These are phyloP conservation scores for Pseudogymnoascus verrucosus DNA, from an alignment of 2,329 filamentous ascomycete genomes.

Conservation along the genomic window DNA sequence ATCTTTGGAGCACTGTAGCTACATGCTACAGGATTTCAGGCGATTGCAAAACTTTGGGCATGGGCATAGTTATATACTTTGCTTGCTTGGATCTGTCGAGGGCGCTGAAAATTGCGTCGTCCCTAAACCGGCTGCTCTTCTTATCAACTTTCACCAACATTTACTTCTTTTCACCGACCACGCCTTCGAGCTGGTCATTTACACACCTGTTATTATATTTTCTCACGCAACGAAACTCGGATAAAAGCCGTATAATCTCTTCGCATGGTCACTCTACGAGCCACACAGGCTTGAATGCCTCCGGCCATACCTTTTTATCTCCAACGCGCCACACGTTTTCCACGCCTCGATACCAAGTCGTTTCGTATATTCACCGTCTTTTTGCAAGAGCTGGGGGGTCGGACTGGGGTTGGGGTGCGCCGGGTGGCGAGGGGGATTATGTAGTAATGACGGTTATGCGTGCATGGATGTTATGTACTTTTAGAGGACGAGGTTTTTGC, in stretches of 20 bases:
- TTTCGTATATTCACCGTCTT: conserved; percentile 8
- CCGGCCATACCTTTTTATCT: neutral
- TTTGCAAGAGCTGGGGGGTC: conserved; percentile 4
- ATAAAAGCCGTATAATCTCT: conserved; percentile 3
- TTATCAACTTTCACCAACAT: neutral
- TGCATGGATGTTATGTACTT: conserved; percentile 6
- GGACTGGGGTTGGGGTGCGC: neutral
- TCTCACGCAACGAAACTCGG: neutral
- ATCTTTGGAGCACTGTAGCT: neutral
- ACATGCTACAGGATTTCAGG: neutral
- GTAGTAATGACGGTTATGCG: conserved; percentile 4
- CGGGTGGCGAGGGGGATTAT: neutral
- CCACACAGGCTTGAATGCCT: neutral
- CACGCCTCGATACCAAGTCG: conserved; percentile 7
- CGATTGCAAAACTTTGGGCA: neutral
- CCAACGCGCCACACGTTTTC: conserved; percentile 6
- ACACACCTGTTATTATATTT: conserved; percentile 8
- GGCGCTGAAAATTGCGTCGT: conserved; percentile 6
- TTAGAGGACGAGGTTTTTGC: conserved; percentile 2
- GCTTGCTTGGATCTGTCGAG: neutral
- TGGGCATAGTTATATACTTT: neutral
- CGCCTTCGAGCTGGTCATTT: neutral
- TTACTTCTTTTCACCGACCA: neutral
- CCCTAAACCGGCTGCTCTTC: neutral
- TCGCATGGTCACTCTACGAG: neutral